Evolutionary conservation across 768 basidiomycete genomes (phyloP), one percentile per base, ranked within the genome.

Genomic region (Leucocoprinus birnbaumii): DNA sequence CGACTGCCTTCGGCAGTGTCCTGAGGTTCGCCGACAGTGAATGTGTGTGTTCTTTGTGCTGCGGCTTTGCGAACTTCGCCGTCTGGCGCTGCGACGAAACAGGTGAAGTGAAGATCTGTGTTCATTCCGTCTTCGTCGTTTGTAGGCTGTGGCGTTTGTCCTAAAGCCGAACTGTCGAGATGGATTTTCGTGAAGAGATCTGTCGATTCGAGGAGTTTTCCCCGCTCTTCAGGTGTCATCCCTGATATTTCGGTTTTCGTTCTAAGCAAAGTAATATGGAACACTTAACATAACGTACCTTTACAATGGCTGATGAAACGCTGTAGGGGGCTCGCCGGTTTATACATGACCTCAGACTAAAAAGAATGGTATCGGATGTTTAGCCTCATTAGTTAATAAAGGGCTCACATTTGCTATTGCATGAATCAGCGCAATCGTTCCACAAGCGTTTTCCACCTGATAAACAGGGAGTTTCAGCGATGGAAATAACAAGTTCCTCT

Each of bases 401-500:
- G 6, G 2, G 66, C 82, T 59, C 57, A 93, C 88, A 65, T 98
- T 97, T 19, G 84, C 82, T 42, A 97, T 70, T 9, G 91, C 83
- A 62, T 95, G 93, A 5, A 94, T 76, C 16, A 94, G 75, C 0
- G 86, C 92, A 66, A 95, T 94, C 0, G 92, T 93, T 3, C 93
- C 93, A 63, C 92, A 94, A 0, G 92, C 91, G 62, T 94, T 94
- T 3, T 75, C 67, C 54, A 92, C 92, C 89, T 91, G 51, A 22
- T 16, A 16, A 37, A 18, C 53, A 34, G 24, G 31, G 5, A 27
- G n/a, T 31, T 54, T 48, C 50, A 57, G 24, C 9, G 13, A 38
- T 35, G 16, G 5, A 11, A 51, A 19, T 19, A 38, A 19, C 35
- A 24, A 14, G 21, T 38, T 5, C 6, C 3, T 38, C 1, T 25